Evolutionary conservation across 2,329 filamentous ascomycete genomes (phyloP), one percentile per base, ranked within the genome.

Genomic region (Aspergillus sp.): DNA sequence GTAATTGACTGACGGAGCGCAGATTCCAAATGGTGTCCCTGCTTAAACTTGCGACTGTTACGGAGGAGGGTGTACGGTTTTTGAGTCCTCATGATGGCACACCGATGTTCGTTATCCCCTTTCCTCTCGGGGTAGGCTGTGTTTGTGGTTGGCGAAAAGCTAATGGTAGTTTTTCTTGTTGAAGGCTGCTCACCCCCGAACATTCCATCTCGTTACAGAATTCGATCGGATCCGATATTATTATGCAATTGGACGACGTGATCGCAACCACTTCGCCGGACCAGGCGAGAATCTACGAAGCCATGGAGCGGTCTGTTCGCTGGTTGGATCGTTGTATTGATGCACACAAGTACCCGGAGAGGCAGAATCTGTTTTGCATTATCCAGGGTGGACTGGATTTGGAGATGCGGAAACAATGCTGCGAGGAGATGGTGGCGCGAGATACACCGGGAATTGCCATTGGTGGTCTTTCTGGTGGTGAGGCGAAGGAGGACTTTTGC

Each of bases 21-120:
- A 96, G 94, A 62, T 99, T 99, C 77, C 95, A 99, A 77, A 99
- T 99, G 95, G 96, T 99, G 58, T 97, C 92, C 63, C 83, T 99
- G 36, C 86, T 99, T 54, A 91, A 96, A 74, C 86, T 99, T 55
- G 95, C 95, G 55, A 93, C 90, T 64, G 88, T 99, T 62, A 98
- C 95, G 0, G 96, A 99, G 76, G 90, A 97, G 77, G 95, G 95
- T 55, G 96, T 99, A 7, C 88, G 90, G 54, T 99, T 99, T 73
- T 84, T 96, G n/a, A 96, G 91, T 68, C 96, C 95, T 0, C 95
- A 99, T 74, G 95, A 98, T 80, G 92, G 93, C 36, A 88, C 88
- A 2, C 94, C 94, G 7, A 98, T 99, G 95, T 84, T 78, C 17
- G 17, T 30, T 21, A 27, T 7, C 15, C 8, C 39, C 41, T 5